These are phyloP conservation scores for Pueraria montana DNA, from an alignment of 306 rosid genomes.

Conservation along the genomic window DNA sequence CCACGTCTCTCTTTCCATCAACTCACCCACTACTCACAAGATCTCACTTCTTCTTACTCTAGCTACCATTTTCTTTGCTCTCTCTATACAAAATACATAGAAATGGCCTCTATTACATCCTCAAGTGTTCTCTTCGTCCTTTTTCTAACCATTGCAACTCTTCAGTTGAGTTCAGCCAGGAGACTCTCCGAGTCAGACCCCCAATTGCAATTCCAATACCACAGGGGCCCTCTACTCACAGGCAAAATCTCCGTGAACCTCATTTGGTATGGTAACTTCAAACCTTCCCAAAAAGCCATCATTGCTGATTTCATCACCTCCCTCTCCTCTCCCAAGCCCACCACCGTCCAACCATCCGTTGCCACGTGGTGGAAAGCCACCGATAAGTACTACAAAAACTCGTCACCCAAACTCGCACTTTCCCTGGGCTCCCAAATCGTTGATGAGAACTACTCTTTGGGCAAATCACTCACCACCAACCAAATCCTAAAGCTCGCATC, in stretches of 20 bases:
- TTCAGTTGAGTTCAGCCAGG: conserved; percentile 45
- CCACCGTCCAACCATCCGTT: not conserved
- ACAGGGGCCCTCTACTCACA: conserved; percentile 50
- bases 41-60: not conserved
- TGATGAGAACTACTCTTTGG: conserved; percentile 57
- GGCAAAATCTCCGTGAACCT: conserved; percentile 54
- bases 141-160: conserved; percentile 29
- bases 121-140: conserved; percentile 19
- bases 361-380: conserved; percentile 59
- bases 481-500: conserved; percentile 57
- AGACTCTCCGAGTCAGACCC: conserved; percentile 41
- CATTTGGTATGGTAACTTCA: conserved; percentile 69
- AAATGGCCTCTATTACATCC: conserved; percentile 45
- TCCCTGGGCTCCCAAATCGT: conserved; percentile 54
- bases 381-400: conserved; percentile 56
- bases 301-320: conserved; percentile 60
- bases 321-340: conserved; percentile 42
- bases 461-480: conserved; percentile 61
- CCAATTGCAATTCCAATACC: conserved; percentile 49
- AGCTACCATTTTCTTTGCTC: too few species aligned
- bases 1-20: not conserved
- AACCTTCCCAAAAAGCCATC: conserved; percentile 61
- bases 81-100: not conserved
- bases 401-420: conserved; percentile 39
- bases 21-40: not conserved